These are phyloP conservation scores for Stachybotrys echinatus DNA, from an alignment of 2,329 filamentous ascomycete genomes.

Conservation along the genomic window DNA sequence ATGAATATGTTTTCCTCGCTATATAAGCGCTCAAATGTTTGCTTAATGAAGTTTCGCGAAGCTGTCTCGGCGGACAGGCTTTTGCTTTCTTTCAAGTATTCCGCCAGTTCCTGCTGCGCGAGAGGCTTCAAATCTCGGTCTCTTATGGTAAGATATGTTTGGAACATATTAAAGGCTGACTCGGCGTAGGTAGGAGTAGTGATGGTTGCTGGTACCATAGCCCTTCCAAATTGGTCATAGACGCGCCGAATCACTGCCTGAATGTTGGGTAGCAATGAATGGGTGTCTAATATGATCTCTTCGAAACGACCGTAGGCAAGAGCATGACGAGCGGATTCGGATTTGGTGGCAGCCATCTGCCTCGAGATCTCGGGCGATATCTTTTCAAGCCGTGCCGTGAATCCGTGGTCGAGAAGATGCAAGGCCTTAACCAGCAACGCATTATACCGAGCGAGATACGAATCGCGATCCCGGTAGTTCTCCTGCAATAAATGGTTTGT, in stretches of 20 bases:
- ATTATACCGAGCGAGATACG: conserved; percentile 83
- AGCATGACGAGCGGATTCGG: conserved; percentile 54
- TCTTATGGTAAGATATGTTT: conserved; percentile 45
- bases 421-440: conserved; percentile 67
- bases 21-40: conserved; percentile 53
- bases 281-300: conserved; percentile 52
- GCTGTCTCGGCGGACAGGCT: conserved; percentile 47
- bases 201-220: conserved; percentile 28
- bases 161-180: conserved; percentile 49
- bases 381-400: conserved; percentile 45
- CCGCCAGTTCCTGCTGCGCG: conserved; percentile 47
- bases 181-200: conserved; percentile 48
- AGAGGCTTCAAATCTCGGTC: conserved; percentile 49
- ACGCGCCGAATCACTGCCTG: conserved; percentile 45
- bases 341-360: conserved; percentile 50
- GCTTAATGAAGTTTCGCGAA: conserved; percentile 53
- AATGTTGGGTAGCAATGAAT: conserved; percentile 50
- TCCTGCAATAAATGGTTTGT: conserved; percentile 40
- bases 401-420: conserved; percentile 55
- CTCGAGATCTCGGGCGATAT: conserved; percentile 49
- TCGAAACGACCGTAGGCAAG: conserved; percentile 56
- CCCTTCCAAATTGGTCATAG: conserved; percentile 47
- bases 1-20: conserved; percentile 48
- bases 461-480: conserved; percentile 79
- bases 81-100: conserved; percentile 48